These are phyloP conservation scores for Meyerozyma carpophila DNA, from an alignment of 1,139 yeast genomes.

Conservation along the genomic window DNA sequence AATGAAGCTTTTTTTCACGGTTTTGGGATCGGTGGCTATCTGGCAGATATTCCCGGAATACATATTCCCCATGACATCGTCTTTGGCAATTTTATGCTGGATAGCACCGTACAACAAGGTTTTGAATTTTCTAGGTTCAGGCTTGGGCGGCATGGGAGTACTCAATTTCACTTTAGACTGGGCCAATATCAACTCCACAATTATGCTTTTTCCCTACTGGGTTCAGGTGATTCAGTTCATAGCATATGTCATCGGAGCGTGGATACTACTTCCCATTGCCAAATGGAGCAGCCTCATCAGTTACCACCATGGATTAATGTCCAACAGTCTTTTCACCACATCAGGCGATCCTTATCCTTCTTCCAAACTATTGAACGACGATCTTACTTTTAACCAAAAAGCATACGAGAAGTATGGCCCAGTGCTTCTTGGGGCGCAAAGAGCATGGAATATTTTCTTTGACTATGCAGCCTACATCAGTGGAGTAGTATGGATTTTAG, in stretches of 20 bases:
- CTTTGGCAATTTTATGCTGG: slow-evolving; percentile 40
- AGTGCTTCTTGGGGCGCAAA: slow-evolving; percentile 18
- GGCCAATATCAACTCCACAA: slow-evolving; percentile 40
- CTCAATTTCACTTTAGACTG: slow-evolving; percentile 39
- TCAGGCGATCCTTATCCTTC: slow-evolving; percentile 35
- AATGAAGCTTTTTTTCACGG: slow-evolving; percentile 27
- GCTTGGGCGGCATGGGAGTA: slow-evolving; percentile 42
- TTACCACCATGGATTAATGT: slow-evolving; percentile 33
- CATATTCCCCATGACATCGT: slow-evolving; percentile 35
- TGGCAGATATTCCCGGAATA: slow-evolving; percentile 40
- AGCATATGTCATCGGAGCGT: slow-evolving; percentile 37
- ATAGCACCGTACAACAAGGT: slow-evolving; percentile 33
- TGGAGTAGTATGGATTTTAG: slow-evolving; percentile 17
- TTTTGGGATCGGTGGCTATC: slow-evolving; percentile 20
- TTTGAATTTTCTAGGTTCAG: slow-evolving; percentile 38
- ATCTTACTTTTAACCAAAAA: slow-evolving; percentile 29
- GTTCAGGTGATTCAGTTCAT: slow-evolving; percentile 36
- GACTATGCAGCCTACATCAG: slow-evolving; percentile 18
- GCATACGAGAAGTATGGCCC: slow-evolving; percentile 37
- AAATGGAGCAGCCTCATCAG: slow-evolving; percentile 27
- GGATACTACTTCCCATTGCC: slow-evolving; percentile 37
- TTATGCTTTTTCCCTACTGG: slow-evolving; percentile 43
- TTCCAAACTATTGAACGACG: slow-evolving; percentile 23
- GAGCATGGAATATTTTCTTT: slow-evolving; percentile 20
- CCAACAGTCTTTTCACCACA: slow-evolving; percentile 27